A percentile compares a stretch with the other conserved stretches of the same genome.
Conservation (phyloP, 169 alveolate genomes). For the Eimeria praecox region DNA sequence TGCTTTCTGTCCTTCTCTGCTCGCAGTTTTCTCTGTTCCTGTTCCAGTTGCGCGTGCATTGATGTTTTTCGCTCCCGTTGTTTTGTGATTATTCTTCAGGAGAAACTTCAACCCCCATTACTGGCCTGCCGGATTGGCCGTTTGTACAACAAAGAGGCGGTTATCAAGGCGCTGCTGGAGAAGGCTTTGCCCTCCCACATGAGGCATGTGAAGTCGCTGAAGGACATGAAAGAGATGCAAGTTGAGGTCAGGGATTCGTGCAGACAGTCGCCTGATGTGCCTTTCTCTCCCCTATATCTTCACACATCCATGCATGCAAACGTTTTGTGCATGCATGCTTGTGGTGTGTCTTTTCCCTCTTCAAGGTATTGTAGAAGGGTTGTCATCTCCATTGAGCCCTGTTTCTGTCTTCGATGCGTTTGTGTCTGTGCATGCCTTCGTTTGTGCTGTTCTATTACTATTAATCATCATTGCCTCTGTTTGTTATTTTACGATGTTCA, state of each 20-base stretch:
- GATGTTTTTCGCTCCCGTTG: background rate
- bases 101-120: slow-evolving; percentile 90
- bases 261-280: background rate
- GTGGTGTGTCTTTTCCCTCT: background rate
- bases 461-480: background rate
- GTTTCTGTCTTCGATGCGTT: slow-evolving; percentile 32
- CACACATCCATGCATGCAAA: background rate
- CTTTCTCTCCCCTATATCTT: background rate
- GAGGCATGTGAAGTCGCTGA: slow-evolving; percentile 87
- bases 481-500: slow-evolving; percentile 7
- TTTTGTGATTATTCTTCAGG: slow-evolving; percentile 82
- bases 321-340: background rate
- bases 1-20: background rate
- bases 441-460: too few relatives aligned
- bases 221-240: slow-evolving; percentile 86
- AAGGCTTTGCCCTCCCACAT: slow-evolving; percentile 85
- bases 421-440: background rate
- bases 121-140: slow-evolving; percentile 90
- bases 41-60: background rate
- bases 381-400: background rate
- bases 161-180: slow-evolving; percentile 85
- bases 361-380: background rate
- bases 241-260: slow-evolving; percentile 18
- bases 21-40: background rate
- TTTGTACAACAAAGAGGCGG: slow-evolving; percentile 90